A percentile compares a stretch with the other conserved stretches of the same genome.
These are phyloP conservation scores for Kurtzmaniella natalensis DNA, from an alignment of 1,139 yeast genomes.

Conservation along the genomic window DNA sequence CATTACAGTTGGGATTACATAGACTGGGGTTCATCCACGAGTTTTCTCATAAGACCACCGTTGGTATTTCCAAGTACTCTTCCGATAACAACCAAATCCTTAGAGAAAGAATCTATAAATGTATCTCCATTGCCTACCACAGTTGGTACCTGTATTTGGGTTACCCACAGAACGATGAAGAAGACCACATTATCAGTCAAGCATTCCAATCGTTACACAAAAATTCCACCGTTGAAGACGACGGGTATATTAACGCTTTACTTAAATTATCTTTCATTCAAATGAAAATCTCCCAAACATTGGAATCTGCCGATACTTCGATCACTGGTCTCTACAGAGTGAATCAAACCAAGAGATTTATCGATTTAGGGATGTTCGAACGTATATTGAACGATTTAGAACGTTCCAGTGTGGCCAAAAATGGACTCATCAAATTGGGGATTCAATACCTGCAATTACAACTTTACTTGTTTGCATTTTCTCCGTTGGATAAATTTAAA, in stretches of 20 bases:
- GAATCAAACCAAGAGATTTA: slow-evolving; percentile 26
- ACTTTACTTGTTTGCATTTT: slow-evolving; percentile 33
- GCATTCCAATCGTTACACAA: slow-evolving; percentile 10
- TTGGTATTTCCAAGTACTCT: slow-evolving; percentile 30
- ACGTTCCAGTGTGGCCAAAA: slow-evolving; percentile 14
- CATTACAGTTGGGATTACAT: slow-evolving; percentile 44
- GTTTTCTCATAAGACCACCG: slow-evolving; percentile 40
- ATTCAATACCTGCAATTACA: slow-evolving; percentile 40
- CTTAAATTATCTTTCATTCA: slow-evolving; percentile 40
- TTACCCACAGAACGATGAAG: slow-evolving; percentile 21
- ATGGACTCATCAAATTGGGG: slow-evolving; percentile 28
- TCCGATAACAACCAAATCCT: slow-evolving; percentile 29
- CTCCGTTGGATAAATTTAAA: slow-evolving; percentile 12
- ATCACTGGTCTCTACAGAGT: slow-evolving; percentile 15
- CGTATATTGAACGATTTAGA: slow-evolving; percentile 32
- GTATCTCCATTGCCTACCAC: slow-evolving; percentile 40
- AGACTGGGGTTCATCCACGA: slow-evolving; percentile 40
- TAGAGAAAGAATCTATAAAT: slow-evolving; percentile 43
- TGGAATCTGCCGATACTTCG: slow-evolving; percentile 28
- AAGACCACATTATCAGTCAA: slow-evolving; percentile 37
- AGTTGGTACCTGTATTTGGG: slow-evolving; percentile 44
- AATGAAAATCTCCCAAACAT: slow-evolving; percentile 37
- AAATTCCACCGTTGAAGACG: slow-evolving; percentile 17
- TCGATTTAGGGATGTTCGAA: slow-evolving; percentile 43
- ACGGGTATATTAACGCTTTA: slow-evolving; percentile 36